Evolutionary conservation across 2,329 filamentous ascomycete species (phyloP).

Genomic region (Claviceps arundinis): DNA sequence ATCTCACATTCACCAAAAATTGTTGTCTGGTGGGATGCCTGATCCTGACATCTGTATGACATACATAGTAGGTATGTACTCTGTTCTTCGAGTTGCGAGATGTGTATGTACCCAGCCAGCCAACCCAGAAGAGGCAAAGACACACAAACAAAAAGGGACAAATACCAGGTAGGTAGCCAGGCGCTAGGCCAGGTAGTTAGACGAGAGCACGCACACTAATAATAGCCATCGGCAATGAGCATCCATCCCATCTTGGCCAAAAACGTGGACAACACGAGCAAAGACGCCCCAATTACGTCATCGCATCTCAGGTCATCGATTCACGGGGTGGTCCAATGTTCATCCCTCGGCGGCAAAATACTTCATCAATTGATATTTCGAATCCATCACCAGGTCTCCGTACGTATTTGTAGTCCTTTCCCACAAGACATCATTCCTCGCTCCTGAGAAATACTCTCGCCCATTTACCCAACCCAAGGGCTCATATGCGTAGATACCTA

Average conservation of each 20-base stretch:
- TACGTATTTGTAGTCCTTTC: neutral
- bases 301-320: neutral
- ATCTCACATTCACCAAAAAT: too few species aligned
- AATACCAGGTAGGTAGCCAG: too few species aligned
- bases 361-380: neutral
- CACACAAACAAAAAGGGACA: too few species aligned
- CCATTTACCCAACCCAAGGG: neutral
- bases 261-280: neutral
- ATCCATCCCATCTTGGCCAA: neutral
- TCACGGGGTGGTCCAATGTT: neutral
- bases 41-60: too few species aligned
- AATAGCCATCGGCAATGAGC: too few species aligned
- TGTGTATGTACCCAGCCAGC: too few species aligned
- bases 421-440: neutral
- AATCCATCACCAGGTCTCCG: neutral
- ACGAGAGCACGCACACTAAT: too few species aligned
- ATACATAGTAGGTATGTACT: too few species aligned
- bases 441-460: neutral
- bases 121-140: too few species aligned
- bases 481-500: neutral
- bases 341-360: neutral
- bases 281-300: neutral
- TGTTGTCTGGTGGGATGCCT: too few species aligned
- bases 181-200: too few species aligned
- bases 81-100: too few species aligned